Evolutionary conservation across 2,329 filamentous ascomycete genomes (phyloP).

Genomic region (Pestalotiopsis sp.): DNA sequence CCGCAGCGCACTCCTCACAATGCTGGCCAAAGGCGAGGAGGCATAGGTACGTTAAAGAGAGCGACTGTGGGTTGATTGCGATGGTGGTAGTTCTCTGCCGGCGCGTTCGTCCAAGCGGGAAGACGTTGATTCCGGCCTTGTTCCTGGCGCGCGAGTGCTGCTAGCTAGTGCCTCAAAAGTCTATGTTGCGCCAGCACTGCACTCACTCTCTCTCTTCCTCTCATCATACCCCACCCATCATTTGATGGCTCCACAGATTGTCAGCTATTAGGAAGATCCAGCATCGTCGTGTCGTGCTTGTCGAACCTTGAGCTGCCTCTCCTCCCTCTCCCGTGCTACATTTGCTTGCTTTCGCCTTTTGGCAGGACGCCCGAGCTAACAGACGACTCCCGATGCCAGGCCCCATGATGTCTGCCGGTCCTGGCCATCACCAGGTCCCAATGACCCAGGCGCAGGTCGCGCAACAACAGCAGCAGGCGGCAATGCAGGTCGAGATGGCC

Average conservation of each 20-base stretch:
- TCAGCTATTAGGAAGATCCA: constrained; percentile 13
- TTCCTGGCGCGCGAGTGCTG: not conserved
- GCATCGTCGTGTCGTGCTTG: constrained; percentile 5
- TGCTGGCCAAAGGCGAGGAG: constrained; percentile 52
- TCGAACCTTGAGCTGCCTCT: not conserved
- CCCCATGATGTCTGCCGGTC: constrained; percentile 58
- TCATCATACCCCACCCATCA: constrained; percentile 15
- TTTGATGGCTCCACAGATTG: constrained; percentile 17
- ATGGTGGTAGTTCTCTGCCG: not conserved
- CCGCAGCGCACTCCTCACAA: constrained; percentile 53
- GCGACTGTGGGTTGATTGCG: not conserved
- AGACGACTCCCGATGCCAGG: constrained; percentile 36
- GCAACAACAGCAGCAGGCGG: constrained; percentile 54
- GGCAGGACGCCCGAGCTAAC: constrained; percentile 12
- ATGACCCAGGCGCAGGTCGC: constrained; percentile 57
- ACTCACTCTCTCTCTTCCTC: not conserved
- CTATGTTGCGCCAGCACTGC: not conserved
- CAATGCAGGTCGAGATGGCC: constrained; percentile 62
- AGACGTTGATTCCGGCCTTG: not conserved
- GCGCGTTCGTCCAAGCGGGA: not conserved
- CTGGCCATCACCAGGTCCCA: constrained; percentile 49
- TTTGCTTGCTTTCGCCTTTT: constrained; percentile 12
- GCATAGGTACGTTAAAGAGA: constrained; percentile 48
- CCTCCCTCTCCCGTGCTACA: not conserved
- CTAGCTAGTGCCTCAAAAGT: constrained; percentile 7